A percentile compares a stretch with the other conserved stretches of the same genome.
Conservation (phyloP, 202 grass and related monocot species). For the Elaeis oleifera region DNA sequence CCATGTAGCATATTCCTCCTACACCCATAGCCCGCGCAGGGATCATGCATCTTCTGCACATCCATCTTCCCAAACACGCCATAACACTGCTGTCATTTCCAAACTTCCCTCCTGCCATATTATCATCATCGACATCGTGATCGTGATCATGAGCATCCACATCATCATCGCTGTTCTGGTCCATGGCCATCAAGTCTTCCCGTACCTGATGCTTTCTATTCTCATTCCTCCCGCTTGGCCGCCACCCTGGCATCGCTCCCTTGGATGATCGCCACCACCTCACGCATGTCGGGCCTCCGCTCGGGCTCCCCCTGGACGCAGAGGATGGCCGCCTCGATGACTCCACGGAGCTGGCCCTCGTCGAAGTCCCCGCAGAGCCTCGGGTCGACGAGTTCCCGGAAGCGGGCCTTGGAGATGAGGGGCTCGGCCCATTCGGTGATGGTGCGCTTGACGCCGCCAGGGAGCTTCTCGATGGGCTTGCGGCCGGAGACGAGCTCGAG, state of each 20-base stretch:
- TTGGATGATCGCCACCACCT: constrained; percentile 48
- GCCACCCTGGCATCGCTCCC: not conserved
- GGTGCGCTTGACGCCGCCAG: constrained; percentile 45
- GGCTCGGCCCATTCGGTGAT: constrained; percentile 69
- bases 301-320: constrained; percentile 63
- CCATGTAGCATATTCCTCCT: not conserved
- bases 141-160: not conserved
- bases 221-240: constrained; percentile 7
- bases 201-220: constrained; percentile 48
- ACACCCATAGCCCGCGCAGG: constrained; percentile 19
- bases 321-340: constrained; percentile 50
- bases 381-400: constrained; percentile 58
- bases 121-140: not conserved
- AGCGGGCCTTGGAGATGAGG: constrained; percentile 35
- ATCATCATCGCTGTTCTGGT: constrained; percentile 35
- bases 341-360: constrained; percentile 35
- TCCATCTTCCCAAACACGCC: constrained; percentile 51
- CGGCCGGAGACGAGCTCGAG: constrained; percentile 50
- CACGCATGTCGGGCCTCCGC: constrained; percentile 51
- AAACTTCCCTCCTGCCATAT: constrained; percentile 18
- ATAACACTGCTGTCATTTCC: constrained; percentile 45
- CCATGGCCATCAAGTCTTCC: constrained; percentile 45
- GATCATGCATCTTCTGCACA: constrained; percentile 39
- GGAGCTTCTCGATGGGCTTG: constrained; percentile 67
- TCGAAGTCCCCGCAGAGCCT: constrained; percentile 37